Evolutionary conservation across 164 flowering plant species (phyloP).

Genomic region (Brasenia schreberi): DNA sequence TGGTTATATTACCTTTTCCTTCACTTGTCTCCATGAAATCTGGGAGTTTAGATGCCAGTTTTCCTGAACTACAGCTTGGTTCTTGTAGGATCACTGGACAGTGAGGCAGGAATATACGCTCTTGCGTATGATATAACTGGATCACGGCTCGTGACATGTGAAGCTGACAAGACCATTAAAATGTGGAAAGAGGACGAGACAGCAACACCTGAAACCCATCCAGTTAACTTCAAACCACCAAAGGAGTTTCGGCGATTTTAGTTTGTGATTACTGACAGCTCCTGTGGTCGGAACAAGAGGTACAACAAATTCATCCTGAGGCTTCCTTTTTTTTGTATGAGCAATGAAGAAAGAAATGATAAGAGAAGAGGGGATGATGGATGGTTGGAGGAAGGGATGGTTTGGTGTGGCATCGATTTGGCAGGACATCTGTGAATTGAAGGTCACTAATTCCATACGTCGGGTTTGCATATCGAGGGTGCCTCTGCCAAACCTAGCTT

Average conservation of each 20-base stretch:
- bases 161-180: slow-evolving; percentile 95
- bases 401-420: neutral
- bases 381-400: neutral
- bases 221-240: slow-evolving; percentile 85
- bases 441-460: neutral
- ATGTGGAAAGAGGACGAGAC: slow-evolving; percentile 97
- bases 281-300: neutral
- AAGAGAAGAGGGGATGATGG: neutral
- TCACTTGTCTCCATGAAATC: neutral
- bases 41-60: neutral
- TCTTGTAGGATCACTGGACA: slow-evolving; percentile 83
- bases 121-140: slow-evolving; percentile 74
- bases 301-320: neutral
- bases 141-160: slow-evolving; percentile 78
- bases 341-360: neutral
- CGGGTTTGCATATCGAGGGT: neutral
- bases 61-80: neutral
- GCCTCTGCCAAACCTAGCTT: too few relatives aligned
- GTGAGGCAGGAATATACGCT: slow-evolving; percentile 95
- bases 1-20: neutral
- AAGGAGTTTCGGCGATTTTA: slow-evolving; percentile 81
- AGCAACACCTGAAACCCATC: slow-evolving; percentile 95
- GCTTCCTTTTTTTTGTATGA: neutral
- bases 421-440: too few relatives aligned
- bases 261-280: neutral